These are phyloP conservation scores for Skeletonema grethae DNA, from an alignment of 108 stramenopile species.

Conservation along the genomic window DNA sequence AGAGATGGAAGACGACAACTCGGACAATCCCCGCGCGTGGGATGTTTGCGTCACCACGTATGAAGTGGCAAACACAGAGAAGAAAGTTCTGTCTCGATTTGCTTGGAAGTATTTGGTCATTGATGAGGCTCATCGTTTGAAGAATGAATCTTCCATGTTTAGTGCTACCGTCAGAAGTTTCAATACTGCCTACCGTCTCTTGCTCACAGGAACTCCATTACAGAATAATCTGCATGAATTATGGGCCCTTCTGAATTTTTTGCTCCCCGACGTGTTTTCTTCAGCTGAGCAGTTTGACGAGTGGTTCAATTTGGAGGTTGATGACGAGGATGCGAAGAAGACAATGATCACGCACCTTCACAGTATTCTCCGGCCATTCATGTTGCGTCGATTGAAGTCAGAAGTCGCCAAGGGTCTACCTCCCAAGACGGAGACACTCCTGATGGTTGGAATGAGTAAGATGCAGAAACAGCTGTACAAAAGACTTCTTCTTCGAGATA, in stretches of 20 bases:
- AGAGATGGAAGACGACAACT: slow-evolving; percentile 83
- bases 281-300: slow-evolving; percentile 93
- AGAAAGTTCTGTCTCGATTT: slow-evolving; percentile 76
- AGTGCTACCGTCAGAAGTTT: slow-evolving; percentile 89
- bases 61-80: slow-evolving; percentile 93
- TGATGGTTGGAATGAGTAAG: slow-evolving; percentile 90
- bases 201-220: slow-evolving; percentile 98
- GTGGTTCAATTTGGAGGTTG: slow-evolving; percentile 92
- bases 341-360: slow-evolving; percentile 96
- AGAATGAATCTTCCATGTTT: slow-evolving; percentile 94
- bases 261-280: slow-evolving; percentile 87
- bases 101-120: slow-evolving; percentile 97
- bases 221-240: slow-evolving; percentile 98
- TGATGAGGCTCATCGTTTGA: slow-evolving; percentile 98
- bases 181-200: slow-evolving; percentile 88
- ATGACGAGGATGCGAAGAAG: slow-evolving; percentile 89
- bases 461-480: slow-evolving; percentile 95
- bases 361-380: slow-evolving; percentile 97
- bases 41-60: slow-evolving; percentile 98
- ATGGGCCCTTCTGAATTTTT: slow-evolving; percentile 95
- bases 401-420: slow-evolving; percentile 91
- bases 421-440: slow-evolving; percentile 91
- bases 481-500: slow-evolving; percentile 85
- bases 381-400: slow-evolving; percentile 96
- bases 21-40: slow-evolving; percentile 83